phyloP scores from a whole-genome alignment of 2,329 filamentous ascomycete species.

The Aspergillus intermedius region DNA sequence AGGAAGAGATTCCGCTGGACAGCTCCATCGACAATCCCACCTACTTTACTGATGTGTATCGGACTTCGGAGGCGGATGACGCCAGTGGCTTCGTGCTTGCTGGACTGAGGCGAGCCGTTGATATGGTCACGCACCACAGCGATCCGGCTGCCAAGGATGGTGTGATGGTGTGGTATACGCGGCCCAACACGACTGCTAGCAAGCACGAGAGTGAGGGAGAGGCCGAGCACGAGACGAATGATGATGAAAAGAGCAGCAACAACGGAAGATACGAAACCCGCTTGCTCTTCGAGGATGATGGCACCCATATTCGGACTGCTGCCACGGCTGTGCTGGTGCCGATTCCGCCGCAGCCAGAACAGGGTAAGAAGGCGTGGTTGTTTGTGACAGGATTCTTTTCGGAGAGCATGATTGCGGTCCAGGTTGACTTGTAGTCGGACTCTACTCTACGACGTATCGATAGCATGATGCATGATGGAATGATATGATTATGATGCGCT shows the following conservation, averaged over 20 bases:
- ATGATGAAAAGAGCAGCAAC: not conserved
- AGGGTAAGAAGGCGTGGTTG: constrained; percentile 48
- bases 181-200: constrained; percentile 12
- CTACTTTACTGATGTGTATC: constrained; percentile 52
- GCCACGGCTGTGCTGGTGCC: constrained; percentile 50
- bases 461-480: not conserved
- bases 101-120: constrained; percentile 40
- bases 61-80: constrained; percentile 32
- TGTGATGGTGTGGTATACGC: constrained; percentile 44
- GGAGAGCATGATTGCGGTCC: constrained; percentile 44
- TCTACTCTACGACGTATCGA: not conserved
- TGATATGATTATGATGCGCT: not conserved
- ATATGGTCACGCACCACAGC: constrained; percentile 32
- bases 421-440: constrained; percentile 41
- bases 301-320: constrained; percentile 43
- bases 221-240: not conserved
- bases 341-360: constrained; percentile 43
- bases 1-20: constrained; percentile 41
- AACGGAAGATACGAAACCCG: constrained; percentile 36
- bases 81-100: constrained; percentile 50
- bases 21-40: constrained; percentile 51
- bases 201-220: not conserved
- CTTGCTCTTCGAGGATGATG: constrained; percentile 55
- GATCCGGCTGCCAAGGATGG: constrained; percentile 33
- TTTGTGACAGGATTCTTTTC: constrained; percentile 54